phyloP scores from a whole-genome alignment of 768 basidiomycete genomes.

The Boletus rubescentipes region DNA sequence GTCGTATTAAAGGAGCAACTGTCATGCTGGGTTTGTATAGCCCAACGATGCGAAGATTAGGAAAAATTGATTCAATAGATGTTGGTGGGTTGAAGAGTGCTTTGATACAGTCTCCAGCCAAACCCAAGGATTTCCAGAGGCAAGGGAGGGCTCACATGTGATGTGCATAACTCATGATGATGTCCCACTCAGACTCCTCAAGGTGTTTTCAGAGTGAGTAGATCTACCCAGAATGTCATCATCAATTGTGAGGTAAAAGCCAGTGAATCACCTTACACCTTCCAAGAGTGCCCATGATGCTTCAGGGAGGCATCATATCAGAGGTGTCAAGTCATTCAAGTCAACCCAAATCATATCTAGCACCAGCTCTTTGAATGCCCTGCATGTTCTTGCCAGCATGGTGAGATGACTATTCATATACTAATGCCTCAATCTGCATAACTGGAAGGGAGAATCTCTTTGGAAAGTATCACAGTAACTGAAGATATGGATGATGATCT shows the following conservation, averaged over 20 bases:
- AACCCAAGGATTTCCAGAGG: neutral
- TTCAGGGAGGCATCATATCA: constrained; percentile 8
- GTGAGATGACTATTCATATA: neutral
- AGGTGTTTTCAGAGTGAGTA: constrained; percentile 1
- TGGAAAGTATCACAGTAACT: neutral
- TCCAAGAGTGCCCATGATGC: neutral
- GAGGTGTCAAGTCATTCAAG: constrained; percentile 7
- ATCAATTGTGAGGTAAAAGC: neutral
- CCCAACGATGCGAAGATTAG: constrained; percentile 6
- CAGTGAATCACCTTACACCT: constrained; percentile 5
- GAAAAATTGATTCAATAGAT: constrained; percentile 2
- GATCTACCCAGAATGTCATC: neutral
- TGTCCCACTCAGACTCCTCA: constrained; percentile 3
- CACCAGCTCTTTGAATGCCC: constrained; percentile 9
- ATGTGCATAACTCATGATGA: constrained; percentile 7
- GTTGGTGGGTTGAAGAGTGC: neutral
- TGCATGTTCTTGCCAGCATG: constrained; percentile 10
- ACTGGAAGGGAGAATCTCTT: too few relatives aligned
- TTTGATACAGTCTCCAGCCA: neutral
- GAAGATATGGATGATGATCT: constrained; percentile 8
- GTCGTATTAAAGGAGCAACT: constrained; percentile 4
- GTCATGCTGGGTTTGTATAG: neutral
- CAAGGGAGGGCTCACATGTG: constrained; percentile 8
- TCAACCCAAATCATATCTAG: constrained; percentile 9
- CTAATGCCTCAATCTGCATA: neutral